Evolutionary conservation across 176 grass and related monocot species (phyloP), one percentile per base, ranked within the genome.

Genomic region (sorghum (Sorghum bicolor)): DNA sequence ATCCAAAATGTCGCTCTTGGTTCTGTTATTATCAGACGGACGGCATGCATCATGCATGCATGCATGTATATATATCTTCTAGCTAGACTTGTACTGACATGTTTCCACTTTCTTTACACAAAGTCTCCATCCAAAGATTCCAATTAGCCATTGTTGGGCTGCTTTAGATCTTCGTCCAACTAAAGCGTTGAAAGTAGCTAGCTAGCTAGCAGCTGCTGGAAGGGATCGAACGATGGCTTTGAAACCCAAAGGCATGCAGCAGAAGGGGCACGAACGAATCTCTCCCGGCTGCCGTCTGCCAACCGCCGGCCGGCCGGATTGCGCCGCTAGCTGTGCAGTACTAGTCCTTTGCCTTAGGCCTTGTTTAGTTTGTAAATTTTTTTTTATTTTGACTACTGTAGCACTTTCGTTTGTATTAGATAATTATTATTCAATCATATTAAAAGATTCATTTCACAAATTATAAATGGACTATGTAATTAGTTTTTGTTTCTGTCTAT

Each of bases 121-220:
- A 79, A 79, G 26, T 79, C 69, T 79, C 69, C 69, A 72, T 72
- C 38, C 37, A n/a, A 71, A 70, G 68, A 70, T 70, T 70, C 60
- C 36, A 63, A 61, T 11, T 12, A 47, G 7, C 60, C 57, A 47
- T 19, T 15, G 22, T 19, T 52, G 48, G 22, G 53, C 39, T 48
- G 8, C 77, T 67, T 80, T 80, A 48, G 62, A 48, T 58, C 53
- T 58, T 10, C 61, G 12, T 24, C 28, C 60, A 63, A 5, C 16
- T 28, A 72, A 65, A 67, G 77, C 62, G 77, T 34, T 80, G 77
- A 80, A 34, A 43, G 68, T 26, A 24, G 34, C 33, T 36, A 68
- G 12, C 43, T 45, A 45, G 5, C 15, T 45, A 19, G 48, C n/a
- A n/a, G n/a, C n/a, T n/a, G n/a, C 16, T 52, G 48, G 48, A 20